A percentile compares a stretch with the other conserved stretches of the same genome.
phyloP scores from a whole-genome alignment of 148 eudicot species.

The Rhododendron mucronatum region DNA sequence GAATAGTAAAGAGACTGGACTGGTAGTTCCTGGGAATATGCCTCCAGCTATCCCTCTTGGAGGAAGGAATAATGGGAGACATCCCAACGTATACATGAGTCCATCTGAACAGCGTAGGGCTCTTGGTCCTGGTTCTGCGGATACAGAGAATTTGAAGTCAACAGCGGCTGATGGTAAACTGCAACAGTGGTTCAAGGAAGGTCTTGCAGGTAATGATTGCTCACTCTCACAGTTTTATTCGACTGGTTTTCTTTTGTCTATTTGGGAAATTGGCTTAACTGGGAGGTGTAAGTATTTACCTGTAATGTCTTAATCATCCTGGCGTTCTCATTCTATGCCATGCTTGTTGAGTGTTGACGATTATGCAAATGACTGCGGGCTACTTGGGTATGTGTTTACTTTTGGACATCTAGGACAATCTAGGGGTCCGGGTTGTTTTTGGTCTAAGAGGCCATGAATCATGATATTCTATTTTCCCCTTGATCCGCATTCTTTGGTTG shows the following conservation, averaged over 20 bases:
- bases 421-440: background rate
- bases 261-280: background rate
- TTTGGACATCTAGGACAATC: background rate
- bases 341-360: background rate
- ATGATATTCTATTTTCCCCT: background rate
- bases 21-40: constrained; percentile 54
- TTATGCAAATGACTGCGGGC: background rate
- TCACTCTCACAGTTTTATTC: background rate
- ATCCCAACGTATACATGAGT: constrained; percentile 47
- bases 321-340: background rate
- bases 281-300: background rate
- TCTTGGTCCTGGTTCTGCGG: constrained; percentile 53
- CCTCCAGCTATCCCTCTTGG: constrained; percentile 46
- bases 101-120: constrained; percentile 50
- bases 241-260: background rate
- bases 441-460: no score
- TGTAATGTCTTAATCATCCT: background rate
- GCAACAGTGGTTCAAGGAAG: constrained; percentile 95
- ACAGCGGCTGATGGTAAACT: constrained; percentile 52
- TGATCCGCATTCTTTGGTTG: background rate
- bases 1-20: constrained; percentile 48
- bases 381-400: background rate
- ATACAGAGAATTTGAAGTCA: constrained; percentile 37
- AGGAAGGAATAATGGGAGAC: constrained; percentile 44
- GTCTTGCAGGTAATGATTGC: constrained; percentile 67